A percentile compares a stretch with the other conserved stretches of the same genome.
Conservation (phyloP, 805 yeast genomes). For the Kodamaea restingae region DNA sequence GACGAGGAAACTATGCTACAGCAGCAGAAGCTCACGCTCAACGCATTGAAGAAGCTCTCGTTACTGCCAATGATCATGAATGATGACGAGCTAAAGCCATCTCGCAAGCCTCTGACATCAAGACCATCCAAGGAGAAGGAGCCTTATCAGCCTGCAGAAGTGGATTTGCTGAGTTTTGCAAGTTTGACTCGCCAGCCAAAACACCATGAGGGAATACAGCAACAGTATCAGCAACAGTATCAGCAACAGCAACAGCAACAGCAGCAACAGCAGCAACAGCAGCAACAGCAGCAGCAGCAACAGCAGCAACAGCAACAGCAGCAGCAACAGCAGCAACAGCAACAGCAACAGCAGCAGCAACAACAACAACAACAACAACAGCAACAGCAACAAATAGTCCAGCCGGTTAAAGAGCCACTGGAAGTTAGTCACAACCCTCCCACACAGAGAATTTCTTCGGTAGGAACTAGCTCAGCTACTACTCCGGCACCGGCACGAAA, state of each 20-base stretch:
- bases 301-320: too few species aligned
- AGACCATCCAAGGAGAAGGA: slow-evolving; percentile 12
- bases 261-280: too few species aligned
- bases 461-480: slow-evolving; percentile 4
- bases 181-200: slow-evolving; percentile 44
- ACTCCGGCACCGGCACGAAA: slow-evolving; percentile 9
- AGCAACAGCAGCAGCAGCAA: too few species aligned
- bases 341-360: too few species aligned
- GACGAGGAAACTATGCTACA: slow-evolving; percentile 37
- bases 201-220: slow-evolving; percentile 7
- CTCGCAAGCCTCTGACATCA: slow-evolving; percentile 4
- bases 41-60: slow-evolving; percentile 41
- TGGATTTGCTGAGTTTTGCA: slow-evolving; percentile 41
- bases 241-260: slow-evolving; percentile 6
- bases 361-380: too few species aligned
- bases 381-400: too few species aligned
- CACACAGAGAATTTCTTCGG: background rate
- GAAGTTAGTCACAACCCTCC: background rate
- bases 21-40: slow-evolving; percentile 40
- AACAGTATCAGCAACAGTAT: background rate
- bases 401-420: too few species aligned
- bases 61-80: slow-evolving; percentile 39
- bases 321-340: too few species aligned
- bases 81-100: slow-evolving; percentile 17
- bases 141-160: slow-evolving; percentile 45